Evolutionary conservation across 1,284 basidiomycete genomes (phyloP).

Genomic region (Wolfiporia cocos): DNA sequence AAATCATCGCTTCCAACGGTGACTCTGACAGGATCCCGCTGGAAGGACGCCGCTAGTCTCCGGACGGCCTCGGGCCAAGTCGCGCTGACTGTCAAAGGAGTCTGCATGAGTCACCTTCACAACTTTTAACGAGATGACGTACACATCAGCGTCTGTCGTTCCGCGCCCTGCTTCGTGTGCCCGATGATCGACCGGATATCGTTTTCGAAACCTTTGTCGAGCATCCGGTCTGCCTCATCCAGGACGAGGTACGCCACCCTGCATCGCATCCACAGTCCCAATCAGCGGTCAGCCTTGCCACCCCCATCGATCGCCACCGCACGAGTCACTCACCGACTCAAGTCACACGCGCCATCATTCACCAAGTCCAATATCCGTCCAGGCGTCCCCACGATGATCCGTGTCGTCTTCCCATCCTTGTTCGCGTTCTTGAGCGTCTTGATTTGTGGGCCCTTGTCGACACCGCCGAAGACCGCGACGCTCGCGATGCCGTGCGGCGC

Average conservation of each 20-base stretch:
- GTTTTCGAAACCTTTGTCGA: conserved; percentile 98
- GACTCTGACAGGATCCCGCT: conserved; percentile 81
- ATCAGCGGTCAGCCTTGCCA: background rate
- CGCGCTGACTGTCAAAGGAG: conserved; percentile 71
- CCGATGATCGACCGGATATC: conserved; percentile 93
- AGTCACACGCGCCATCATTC: conserved; percentile 77
- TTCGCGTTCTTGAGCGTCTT: conserved; percentile 47
- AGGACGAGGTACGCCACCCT: conserved; percentile 90
- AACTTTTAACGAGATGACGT: conserved; percentile 25
- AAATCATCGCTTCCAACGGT: conserved; percentile 96
- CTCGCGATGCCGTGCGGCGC: conserved; percentile 71
- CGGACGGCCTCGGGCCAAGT: conserved; percentile 99
- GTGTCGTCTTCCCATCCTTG: conserved; percentile 46
- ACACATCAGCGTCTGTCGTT: conserved; percentile 93
- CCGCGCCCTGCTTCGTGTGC: conserved; percentile 57
- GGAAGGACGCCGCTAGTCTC: conserved; percentile 88
- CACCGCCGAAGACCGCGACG: conserved; percentile 90
- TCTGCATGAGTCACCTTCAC: background rate
- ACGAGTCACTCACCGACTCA: conserved; percentile 53
- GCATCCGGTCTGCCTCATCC: conserved; percentile 98
- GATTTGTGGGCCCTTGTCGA: conserved; percentile 83
- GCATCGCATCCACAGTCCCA: background rate
- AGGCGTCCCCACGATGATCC: conserved; percentile 91
- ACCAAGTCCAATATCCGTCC: conserved; percentile 90
- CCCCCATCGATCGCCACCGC: background rate